Evolutionary conservation across 108 stramenopile species (phyloP), one percentile per base, ranked within the genome.

Genomic region (Bacterosira constricta): DNA sequence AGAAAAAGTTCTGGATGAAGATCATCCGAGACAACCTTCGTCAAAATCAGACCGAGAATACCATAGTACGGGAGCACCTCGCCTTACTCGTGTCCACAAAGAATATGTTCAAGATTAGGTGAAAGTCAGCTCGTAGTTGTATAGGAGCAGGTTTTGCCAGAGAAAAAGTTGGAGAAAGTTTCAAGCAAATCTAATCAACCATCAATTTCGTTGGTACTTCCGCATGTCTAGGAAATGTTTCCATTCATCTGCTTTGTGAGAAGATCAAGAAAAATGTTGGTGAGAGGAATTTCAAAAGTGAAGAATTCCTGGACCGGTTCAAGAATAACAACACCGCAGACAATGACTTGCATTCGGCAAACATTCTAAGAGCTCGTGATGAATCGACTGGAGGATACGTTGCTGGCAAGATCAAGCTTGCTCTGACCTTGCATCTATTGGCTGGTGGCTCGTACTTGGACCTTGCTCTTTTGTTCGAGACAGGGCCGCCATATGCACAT

Each of bases 391-490:
- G 66, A 54, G 66, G 38, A 0, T 54, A 38, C 52, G 54, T 66
- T 47, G 59, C 23, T 36, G 69, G 69, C 6, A 29, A 69, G 46
- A n/a, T n/a, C n/a, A n/a, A n/a, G 49, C 49, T 17, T 31, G 69
- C 69, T 7, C 20, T 69, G 2, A 46, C 57, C 6, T 34, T 69
- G 56, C 15, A 57, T 1, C 20, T 69, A 29, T 30, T 69, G 15
- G 57, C 69, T 10, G 69, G 69, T 3, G 69, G 69, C 35, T 46
- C 46, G 2, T 69, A 69, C 44, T 29, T 69, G n/a, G 69, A 69
- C 20, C 36, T 69, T 15, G 21, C 46, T 11, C 3, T 63, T 12
- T 10, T 72, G 6, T 72, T 61, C 38, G 61, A 63, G 12, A 63
- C 50, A 1, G 51, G 49, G 2, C 26, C 26, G 17, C 50, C 61